Base-by-base conservation (phyloP, 108 stramenopile genomes). In the Parietichytrium sp. region DNA sequence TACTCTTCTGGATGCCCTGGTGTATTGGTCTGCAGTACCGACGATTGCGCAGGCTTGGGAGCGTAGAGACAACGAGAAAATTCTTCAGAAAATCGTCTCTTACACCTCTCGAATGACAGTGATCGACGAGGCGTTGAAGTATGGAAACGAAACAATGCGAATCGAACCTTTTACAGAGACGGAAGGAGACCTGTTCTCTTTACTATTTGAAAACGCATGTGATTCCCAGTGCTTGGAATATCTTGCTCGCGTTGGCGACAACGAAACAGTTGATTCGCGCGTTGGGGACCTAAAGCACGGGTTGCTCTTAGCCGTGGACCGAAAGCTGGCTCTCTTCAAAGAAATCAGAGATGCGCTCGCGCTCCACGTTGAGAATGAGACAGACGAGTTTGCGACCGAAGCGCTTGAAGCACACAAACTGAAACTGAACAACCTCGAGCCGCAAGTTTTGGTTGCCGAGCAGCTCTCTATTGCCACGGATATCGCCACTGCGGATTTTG, bases 321-420 rank as follows among this genome's bases (percentile, higher is more conserved):
- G 45, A n/a, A 45, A 42, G 61, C 42, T 72, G 61, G 38, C 45
- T 25, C 13, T 10, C 42, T 45, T 72, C 29, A 72, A 72, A 42
- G 29, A 16, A 25, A 45, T 72, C 38, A 36, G n/a, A n/a, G n/a
- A n/a, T n/a, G n/a, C n/a, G n/a, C n/a, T n/a, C n/a, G n/a, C n/a
- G n/a, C n/a, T n/a, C n/a, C n/a, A n/a, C n/a, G n/a, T 72, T 72
- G 61, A 72, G 33, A 25, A n/a, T 25, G 61, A 72, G 25, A 42
- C n/a, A 13, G 33, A 0, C 15, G 36, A 72, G 38, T 10, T 72
- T 31, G 61, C 61, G 6, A 23, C 33, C 29, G 33, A 72, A 23
- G 29, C 3, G 13, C 16, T 72, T 25, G 20, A 72, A 7, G 38
- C 36, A 25, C 10, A 45, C 20, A 72, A 72, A 45, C 3, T 72